These are phyloP conservation scores for Suillus plorans DNA, from an alignment of 768 basidiomycete genomes.

Conservation along the genomic window DNA sequence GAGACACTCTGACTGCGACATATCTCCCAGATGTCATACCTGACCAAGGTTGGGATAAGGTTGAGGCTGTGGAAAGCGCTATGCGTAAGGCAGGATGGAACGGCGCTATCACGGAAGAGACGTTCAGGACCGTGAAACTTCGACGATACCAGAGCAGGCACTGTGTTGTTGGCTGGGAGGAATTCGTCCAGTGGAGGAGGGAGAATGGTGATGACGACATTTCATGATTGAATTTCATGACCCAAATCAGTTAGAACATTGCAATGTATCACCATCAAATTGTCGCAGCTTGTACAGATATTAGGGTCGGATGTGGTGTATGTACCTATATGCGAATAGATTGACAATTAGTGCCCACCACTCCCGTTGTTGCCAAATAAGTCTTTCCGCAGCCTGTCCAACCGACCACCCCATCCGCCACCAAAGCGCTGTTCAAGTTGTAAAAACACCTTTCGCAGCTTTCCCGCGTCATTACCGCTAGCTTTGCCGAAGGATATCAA, in stretches of 20 bases:
- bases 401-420: conserved; percentile 41
- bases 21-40: conserved; percentile 92
- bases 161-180: conserved; percentile 68
- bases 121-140: conserved; percentile 72
- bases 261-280: conserved; percentile 10
- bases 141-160: conserved; percentile 80
- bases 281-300: conserved; percentile 12
- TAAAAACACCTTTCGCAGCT: conserved; percentile 57
- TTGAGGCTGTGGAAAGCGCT: conserved; percentile 87
- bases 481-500: conserved; percentile 62
- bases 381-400: conserved; percentile 42
- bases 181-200: conserved; percentile 75
- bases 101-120: conserved; percentile 78
- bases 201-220: conserved; percentile 40
- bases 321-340: conserved; percentile 7
- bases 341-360: neutral
- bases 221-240: conserved; percentile 10
- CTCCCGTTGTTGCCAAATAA: conserved; percentile 28
- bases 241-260: conserved; percentile 1
- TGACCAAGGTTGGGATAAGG: conserved; percentile 92
- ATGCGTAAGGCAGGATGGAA: conserved; percentile 93
- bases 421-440: conserved; percentile 57
- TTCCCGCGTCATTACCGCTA: conserved; percentile 48
- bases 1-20: conserved; percentile 74
- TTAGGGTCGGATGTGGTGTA: conserved; percentile 10